Percentiles rank a stretch among this genome's conserved stretches.
These are phyloP conservation scores for Blastomyces gilchristii DNA, from an alignment of 2,329 filamentous ascomycete species.

Conservation along the genomic window DNA sequence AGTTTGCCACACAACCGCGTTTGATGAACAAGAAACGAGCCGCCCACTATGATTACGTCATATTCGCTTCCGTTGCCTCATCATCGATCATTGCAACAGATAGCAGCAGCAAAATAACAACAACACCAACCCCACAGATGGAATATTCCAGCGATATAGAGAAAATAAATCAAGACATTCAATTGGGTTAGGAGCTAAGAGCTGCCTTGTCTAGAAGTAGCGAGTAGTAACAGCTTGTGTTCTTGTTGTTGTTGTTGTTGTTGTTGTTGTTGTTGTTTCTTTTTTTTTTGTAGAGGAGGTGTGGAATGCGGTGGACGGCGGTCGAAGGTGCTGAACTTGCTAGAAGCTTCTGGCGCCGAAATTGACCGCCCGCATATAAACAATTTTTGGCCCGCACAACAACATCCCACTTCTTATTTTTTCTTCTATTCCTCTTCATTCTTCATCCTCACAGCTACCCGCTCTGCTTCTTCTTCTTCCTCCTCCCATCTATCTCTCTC, in stretches of 20 bases:
- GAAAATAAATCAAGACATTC: background rate
- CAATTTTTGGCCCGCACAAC: conserved; percentile 16
- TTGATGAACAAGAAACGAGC: background rate
- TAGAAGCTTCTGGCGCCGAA: conserved; percentile 34
- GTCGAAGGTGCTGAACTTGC: conserved; percentile 27
- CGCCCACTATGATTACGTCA: conserved; percentile 8
- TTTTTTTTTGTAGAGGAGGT: background rate
- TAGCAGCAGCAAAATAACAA: background rate
- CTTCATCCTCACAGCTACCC: conserved; percentile 6
- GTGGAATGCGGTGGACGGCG: conserved; percentile 19
- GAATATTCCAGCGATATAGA: background rate
- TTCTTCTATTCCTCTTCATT: conserved; percentile 8
- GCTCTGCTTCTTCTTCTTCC: conserved; percentile 6
- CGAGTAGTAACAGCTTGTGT: no score
- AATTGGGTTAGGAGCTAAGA: no score
- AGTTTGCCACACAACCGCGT: no score
- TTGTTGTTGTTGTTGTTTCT: no score
- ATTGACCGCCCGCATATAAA: conserved; percentile 36
- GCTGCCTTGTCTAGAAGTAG: no score
- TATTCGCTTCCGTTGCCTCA: background rate
- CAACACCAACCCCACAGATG: no score
- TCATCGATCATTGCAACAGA: background rate
- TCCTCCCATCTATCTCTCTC: conserved; percentile 6
- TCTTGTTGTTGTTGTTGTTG: no score
- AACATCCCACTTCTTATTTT: conserved; percentile 8